Evolutionary conservation across 2,329 filamentous ascomycete species (phyloP).

Genomic region (Stagonosporopsis vannaccii): DNA sequence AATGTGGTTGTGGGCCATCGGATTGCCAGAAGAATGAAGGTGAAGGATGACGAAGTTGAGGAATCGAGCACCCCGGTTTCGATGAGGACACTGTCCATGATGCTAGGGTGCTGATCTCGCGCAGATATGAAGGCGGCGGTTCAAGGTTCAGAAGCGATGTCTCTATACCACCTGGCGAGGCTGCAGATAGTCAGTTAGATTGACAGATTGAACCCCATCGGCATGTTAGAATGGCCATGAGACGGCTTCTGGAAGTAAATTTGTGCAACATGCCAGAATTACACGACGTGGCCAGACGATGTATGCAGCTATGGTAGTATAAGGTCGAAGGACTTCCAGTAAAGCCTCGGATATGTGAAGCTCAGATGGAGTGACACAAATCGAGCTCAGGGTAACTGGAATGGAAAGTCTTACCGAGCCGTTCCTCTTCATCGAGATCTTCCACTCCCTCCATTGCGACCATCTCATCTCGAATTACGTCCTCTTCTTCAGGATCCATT

Average conservation of each 20-base stretch:
- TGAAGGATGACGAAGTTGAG: slow-evolving; percentile 77
- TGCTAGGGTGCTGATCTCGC: slow-evolving; percentile 84
- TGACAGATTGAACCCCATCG: neutral
- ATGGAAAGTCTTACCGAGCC: slow-evolving; percentile 26
- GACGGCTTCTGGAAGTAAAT: neutral
- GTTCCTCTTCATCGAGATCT: slow-evolving; percentile 55
- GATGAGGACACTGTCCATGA: slow-evolving; percentile 83
- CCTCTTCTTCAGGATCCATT: slow-evolving; percentile 29
- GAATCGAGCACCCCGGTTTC: slow-evolving; percentile 81
- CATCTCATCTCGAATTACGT: slow-evolving; percentile 34
- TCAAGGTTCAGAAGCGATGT: slow-evolving; percentile 27
- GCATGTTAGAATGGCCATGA: neutral
- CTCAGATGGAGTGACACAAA: slow-evolving; percentile 2
- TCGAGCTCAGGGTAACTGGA: neutral
- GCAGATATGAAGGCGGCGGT: slow-evolving; percentile 61
- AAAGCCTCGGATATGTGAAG: neutral
- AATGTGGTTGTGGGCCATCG: slow-evolving; percentile 83
- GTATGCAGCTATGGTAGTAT: neutral
- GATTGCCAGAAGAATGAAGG: slow-evolving; percentile 83
- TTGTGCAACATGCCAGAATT: neutral
- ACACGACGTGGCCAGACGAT: neutral
- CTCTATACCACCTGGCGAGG: slow-evolving; percentile 24
- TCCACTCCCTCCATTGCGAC: slow-evolving; percentile 47
- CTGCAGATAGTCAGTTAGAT: slow-evolving; percentile 16
- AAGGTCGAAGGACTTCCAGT: neutral